Percentiles rank a stretch among this genome's conserved stretches.
phyloP scores from a whole-genome alignment of 805 yeast species.

The Wickerhamomyces pijperi region DNA sequence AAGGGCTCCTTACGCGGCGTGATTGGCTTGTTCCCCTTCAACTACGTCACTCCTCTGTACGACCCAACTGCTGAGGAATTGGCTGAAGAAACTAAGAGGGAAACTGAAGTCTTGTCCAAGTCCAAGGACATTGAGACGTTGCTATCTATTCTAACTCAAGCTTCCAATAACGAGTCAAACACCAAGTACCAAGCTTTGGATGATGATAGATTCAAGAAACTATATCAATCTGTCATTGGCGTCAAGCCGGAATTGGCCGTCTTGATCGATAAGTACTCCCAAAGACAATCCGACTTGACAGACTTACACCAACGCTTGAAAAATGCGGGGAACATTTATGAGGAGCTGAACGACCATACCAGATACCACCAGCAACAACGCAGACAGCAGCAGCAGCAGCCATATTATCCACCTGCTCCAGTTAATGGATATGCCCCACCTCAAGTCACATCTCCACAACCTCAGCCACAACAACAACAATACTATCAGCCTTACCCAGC shows the following conservation, averaged over 20 bases:
- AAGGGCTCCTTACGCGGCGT: conserved; percentile 75
- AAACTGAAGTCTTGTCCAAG: conserved; percentile 41
- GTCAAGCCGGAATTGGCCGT: conserved; percentile 66
- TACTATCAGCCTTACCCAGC: too few relatives aligned
- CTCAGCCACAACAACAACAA: too few relatives aligned
- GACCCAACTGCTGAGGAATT: conserved; percentile 56
- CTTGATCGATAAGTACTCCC: conserved; percentile 66
- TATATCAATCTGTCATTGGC: conserved; percentile 64
- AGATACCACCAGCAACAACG: too few relatives aligned
- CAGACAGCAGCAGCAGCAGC: too few relatives aligned
- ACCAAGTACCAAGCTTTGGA: conserved; percentile 27
- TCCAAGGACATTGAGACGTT: conserved; percentile 59
- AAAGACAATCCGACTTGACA: conserved; percentile 66
- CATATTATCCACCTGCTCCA: too few relatives aligned
- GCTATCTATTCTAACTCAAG: conserved; percentile 38
- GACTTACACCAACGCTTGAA: conserved; percentile 61
- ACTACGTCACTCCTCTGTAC: conserved; percentile 74
- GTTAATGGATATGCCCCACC: too few relatives aligned
- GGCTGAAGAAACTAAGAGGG: conserved; percentile 35
- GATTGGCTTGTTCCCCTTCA: conserved; percentile 84
- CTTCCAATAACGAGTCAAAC: conserved; percentile 17
- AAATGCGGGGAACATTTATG: conserved; percentile 59
- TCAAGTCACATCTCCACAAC: too few relatives aligned
- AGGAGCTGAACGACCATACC: conserved; percentile 28
- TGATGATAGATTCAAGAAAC: conserved; percentile 57